Evolutionary conservation across 192 early-diverging fungal species (phyloP).

Genomic region (Phycomyces blakesleeanus): DNA sequence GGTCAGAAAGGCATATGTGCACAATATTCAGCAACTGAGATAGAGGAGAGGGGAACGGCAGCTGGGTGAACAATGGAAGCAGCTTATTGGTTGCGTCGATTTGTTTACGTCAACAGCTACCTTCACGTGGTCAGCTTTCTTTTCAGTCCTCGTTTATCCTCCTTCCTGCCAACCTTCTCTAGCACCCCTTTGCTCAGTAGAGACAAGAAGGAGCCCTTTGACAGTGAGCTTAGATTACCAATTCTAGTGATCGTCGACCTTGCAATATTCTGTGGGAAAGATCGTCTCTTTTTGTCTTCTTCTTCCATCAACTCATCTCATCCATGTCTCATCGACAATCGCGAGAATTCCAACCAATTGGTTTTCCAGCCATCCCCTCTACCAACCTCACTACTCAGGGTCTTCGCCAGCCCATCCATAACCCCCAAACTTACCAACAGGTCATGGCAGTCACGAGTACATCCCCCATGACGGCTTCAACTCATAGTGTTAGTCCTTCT

Average conservation of each 20-base stretch:
- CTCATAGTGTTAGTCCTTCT: background rate
- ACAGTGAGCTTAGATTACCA: background rate
- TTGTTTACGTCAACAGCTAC: background rate
- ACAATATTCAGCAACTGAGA: no score
- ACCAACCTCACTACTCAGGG: slow-evolving; percentile 5
- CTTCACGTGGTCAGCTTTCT: background rate
- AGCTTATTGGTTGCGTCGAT: background rate
- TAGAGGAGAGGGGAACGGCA: no score
- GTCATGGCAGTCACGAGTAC: slow-evolving; percentile 4
- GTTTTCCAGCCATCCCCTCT: slow-evolving; percentile 4
- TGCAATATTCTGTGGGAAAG: slow-evolving; percentile 1
- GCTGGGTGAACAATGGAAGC: no score
- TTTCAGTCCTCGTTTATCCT: slow-evolving; percentile 1
- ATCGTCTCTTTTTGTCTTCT: background rate
- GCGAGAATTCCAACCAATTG: background rate
- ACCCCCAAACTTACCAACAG: slow-evolving; percentile 3
- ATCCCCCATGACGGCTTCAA: background rate
- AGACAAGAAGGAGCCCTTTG: background rate
- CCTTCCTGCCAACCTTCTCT: background rate
- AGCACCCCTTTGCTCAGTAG: background rate
- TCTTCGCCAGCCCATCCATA: slow-evolving; percentile 5
- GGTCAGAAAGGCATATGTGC: no score
- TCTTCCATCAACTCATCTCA: background rate
- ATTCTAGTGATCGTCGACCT: background rate
- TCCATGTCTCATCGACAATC: slow-evolving; percentile 17